These are phyloP conservation scores for Rhizophagus clarus DNA, from an alignment of 192 early-diverging fungal genomes.

Conservation along the genomic window DNA sequence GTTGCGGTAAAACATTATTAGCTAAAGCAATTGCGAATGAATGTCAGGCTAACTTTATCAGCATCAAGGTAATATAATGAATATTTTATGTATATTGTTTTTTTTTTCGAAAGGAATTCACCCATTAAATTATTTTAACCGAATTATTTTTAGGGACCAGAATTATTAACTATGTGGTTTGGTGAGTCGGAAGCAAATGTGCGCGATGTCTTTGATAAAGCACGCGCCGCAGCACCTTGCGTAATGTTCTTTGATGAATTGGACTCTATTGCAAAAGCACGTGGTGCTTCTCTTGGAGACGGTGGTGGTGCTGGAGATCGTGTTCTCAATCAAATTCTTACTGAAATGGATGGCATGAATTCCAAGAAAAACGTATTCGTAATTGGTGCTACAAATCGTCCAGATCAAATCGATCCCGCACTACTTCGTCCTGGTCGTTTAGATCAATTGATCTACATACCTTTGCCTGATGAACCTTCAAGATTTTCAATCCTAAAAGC, in stretches of 20 bases:
- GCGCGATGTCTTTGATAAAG: conserved; percentile 99
- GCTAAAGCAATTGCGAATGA: conserved; percentile 99
- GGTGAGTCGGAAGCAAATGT: conserved; percentile 99
- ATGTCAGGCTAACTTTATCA: conserved; percentile 99
- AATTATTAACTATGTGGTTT: conserved; percentile 99
- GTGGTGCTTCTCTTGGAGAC: conserved; percentile 76
- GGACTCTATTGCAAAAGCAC: conserved; percentile 96
- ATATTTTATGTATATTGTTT: background rate
- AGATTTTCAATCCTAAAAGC: conserved; percentile 84
- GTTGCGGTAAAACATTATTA: conserved; percentile 97
- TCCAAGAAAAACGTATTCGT: conserved; percentile 99
- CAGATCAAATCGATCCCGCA: conserved; percentile 97
- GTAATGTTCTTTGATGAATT: conserved; percentile 99
- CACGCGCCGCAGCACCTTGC: conserved; percentile 95
- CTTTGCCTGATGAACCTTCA: conserved; percentile 87
- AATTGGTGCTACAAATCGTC: conserved; percentile 98
- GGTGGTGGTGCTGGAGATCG: conserved; percentile 89
- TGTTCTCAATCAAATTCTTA: conserved; percentile 98
- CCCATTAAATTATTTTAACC: background rate
- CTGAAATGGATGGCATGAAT: conserved; percentile 99
- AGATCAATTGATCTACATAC: conserved; percentile 98
- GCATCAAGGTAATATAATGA: conserved; percentile 74
- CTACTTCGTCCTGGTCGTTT: conserved; percentile 97
- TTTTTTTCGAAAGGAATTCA: background rate
- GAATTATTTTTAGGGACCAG: conserved; percentile 74